These are phyloP conservation scores for Kondoa malvinella DNA, from an alignment of 768 basidiomycete genomes.

Conservation along the genomic window DNA sequence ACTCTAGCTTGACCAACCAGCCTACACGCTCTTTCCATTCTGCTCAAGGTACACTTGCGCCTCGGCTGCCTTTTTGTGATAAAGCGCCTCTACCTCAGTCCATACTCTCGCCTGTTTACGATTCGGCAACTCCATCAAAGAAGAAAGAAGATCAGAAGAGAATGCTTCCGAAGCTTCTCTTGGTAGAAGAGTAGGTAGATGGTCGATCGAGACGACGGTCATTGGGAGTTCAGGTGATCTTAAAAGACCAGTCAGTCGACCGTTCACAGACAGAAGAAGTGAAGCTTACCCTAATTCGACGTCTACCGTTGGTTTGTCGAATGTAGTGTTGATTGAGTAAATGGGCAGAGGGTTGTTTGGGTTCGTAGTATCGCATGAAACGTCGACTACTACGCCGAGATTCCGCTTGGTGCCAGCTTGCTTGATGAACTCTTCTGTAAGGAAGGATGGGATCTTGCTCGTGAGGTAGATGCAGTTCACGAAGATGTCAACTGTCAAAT, in stretches of 20 bases:
- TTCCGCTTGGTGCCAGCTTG: slow-evolving; percentile 51
- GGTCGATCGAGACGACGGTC: slow-evolving; percentile 87
- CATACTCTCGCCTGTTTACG: slow-evolving; percentile 56
- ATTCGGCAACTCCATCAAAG: slow-evolving; percentile 54
- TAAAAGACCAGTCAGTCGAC: not conserved
- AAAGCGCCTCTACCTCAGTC: slow-evolving; percentile 71
- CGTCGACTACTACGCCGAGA: slow-evolving; percentile 76
- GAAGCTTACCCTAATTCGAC: slow-evolving; percentile 58
- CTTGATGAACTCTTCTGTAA: slow-evolving; percentile 53
- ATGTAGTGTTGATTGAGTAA: slow-evolving; percentile 87
- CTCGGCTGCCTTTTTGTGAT: slow-evolving; percentile 46
- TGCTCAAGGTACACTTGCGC: slow-evolving; percentile 1
- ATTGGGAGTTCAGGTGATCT: slow-evolving; percentile 49
- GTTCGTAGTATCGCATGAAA: slow-evolving; percentile 98
- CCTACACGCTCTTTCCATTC: not conserved
- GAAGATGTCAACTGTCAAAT: slow-evolving; percentile 66
- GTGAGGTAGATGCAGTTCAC: slow-evolving; percentile 98
- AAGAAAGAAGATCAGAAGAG: slow-evolving; percentile 67
- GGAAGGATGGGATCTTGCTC: slow-evolving; percentile 65
- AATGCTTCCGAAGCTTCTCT: slow-evolving; percentile 96
- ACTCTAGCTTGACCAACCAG: not conserved
- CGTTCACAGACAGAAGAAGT: not conserved
- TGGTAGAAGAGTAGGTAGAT: slow-evolving; percentile 84
- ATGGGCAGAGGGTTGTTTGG: slow-evolving; percentile 95
- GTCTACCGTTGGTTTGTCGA: slow-evolving; percentile 73